Percentiles rank a stretch among this genome's conserved stretches.
These are phyloP conservation scores for Cucumis hystrix DNA, from an alignment of 306 rosid species.

Conservation along the genomic window DNA sequence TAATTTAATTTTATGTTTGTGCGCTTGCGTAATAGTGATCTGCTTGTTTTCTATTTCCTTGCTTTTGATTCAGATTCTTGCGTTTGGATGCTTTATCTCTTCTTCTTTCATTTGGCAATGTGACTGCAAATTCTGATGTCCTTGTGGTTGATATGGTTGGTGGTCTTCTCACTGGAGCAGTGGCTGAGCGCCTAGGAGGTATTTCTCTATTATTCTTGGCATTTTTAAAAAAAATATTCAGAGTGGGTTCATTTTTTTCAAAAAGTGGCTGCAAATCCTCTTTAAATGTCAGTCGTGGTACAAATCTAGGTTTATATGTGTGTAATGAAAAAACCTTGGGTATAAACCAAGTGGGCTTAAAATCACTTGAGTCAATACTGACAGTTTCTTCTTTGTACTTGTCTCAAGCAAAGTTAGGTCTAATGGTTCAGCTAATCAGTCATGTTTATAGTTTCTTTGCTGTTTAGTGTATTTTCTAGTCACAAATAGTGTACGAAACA, in stretches of 20 bases:
- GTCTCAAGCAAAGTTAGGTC: neutral
- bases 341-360: neutral
- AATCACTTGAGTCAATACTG: neutral
- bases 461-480: neutral
- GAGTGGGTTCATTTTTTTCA: neutral
- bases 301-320: neutral
- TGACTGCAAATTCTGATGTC: slow-evolving; percentile 74
- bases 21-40: no score
- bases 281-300: neutral
- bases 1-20: neutral
- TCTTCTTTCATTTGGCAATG: slow-evolving; percentile 77
- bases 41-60: neutral
- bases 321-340: neutral
- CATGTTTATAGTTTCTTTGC: neutral
- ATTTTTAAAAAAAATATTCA: no score
- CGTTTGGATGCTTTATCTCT: slow-evolving; percentile 78
- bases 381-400: neutral
- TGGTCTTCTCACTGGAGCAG: slow-evolving; percentile 92
- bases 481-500: neutral
- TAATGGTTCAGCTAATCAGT: neutral
- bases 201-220: neutral
- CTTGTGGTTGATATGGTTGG: slow-evolving; percentile 79
- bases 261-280: neutral
- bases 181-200: slow-evolving; percentile 97
- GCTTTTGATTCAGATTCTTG: slow-evolving; percentile 50